phyloP scores from a whole-genome alignment of 208 protist genomes.

The Crithidia sp. region DNA sequence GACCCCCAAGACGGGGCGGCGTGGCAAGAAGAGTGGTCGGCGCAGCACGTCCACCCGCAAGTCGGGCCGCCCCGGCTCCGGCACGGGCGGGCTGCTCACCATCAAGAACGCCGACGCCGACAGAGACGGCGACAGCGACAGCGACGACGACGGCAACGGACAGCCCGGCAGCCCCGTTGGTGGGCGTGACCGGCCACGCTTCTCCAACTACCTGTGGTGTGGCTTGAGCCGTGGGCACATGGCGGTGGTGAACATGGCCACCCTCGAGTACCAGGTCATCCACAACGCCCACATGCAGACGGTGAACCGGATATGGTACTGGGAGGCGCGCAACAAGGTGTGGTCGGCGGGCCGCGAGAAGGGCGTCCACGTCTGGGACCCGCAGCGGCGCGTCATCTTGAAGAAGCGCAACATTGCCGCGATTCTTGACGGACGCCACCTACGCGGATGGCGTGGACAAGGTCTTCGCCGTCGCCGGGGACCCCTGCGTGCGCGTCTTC shows the following conservation, averaged over 20 bases:
- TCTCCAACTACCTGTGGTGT: constrained; percentile 72
- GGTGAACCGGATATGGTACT: constrained; percentile 75
- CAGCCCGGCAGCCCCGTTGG: background rate
- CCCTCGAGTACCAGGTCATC: constrained; percentile 53
- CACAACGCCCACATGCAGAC: constrained; percentile 74
- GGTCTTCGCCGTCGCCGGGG: constrained; percentile 83
- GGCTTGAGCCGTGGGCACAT: constrained; percentile 76
- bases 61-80: constrained; percentile 15
- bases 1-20: constrained; percentile 14
- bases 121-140: constrained; percentile 11
- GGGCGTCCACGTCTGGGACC: constrained; percentile 84
- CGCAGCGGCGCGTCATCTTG: constrained; percentile 69
- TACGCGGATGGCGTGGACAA: constrained; percentile 61
- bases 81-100: background rate
- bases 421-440: constrained; percentile 73
- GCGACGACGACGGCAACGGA: background rate
- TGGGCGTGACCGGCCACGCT: constrained; percentile 12
- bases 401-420: constrained; percentile 88
- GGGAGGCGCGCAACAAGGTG: constrained; percentile 69
- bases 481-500: constrained; percentile 84
- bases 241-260: constrained; percentile 69
- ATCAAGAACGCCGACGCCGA: background rate
- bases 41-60: constrained; percentile 18
- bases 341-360: constrained; percentile 88
- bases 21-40: constrained; percentile 26